Evolutionary conservation across 1,284 basidiomycete genomes (phyloP), one percentile per base, ranked within the genome.

Genomic region (Mrakiaceae sp.): DNA sequence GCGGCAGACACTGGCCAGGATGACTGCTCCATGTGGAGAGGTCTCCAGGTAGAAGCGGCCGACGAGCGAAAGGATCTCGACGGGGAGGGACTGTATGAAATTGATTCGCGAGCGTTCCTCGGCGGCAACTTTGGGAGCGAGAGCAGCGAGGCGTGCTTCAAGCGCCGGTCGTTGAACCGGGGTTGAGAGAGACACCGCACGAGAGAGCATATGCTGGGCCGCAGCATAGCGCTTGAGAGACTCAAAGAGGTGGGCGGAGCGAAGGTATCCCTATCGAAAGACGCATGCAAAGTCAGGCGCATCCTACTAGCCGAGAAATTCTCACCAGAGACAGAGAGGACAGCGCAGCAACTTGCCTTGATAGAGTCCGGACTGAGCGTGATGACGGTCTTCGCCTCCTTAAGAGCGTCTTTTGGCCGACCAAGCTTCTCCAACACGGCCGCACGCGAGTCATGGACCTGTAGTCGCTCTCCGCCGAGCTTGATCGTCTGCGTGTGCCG

Each of bases 341-440:
- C 2, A 9, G 50, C 48, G 47, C 16, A 10, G 11, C 9, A 14
- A 10, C 63, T 54, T 8, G 55, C 63, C 58, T 60, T 64, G 50
- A 42, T n/a, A 47, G 63, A 64, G 3, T 51, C 50, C 8, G 63
- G 58, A 27, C 40, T 43, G 46, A 64, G 63, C 51, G 60, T 58
- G 46, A 64, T 64, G 51, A 64, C 58, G 4, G 14, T 43, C 40
- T 58, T 48, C 6, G 63, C 58, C 27, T 64, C 63, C 44, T 48
- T 42, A 1, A 64, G 51, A n/a, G 63, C 63, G 4, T 64, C 63
- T 50, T 64, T 60, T 49, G 54, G 14, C 6, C 52, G 50, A 40
- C 63, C 63, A n/a, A 64, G 46, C 55, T 58, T 64, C 55, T 64
- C 63, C 50, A 64, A 48, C 14, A 60, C 63, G n/a, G 27, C 63